Conservation (phyloP, 352 stramenopile genomes). For the Pythium graminicola region DNA sequence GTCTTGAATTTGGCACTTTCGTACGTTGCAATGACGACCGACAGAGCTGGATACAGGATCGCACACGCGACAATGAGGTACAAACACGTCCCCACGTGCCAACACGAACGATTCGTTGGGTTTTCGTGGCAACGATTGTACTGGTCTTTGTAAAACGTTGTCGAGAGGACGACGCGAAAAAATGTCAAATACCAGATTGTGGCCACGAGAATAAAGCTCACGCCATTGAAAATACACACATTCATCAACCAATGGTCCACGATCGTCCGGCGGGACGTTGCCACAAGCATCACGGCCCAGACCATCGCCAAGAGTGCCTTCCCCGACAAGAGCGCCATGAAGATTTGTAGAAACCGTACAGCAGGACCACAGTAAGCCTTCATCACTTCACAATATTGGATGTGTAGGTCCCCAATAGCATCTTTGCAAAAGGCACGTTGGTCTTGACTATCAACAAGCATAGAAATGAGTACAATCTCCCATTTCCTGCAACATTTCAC, state of each 20-base stretch:
- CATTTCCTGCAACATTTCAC: background rate
- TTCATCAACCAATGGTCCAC: constrained; percentile 69
- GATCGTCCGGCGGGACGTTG: constrained; percentile 46
- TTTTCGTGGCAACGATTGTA: constrained; percentile 67
- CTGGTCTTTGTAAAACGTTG: constrained; percentile 78
- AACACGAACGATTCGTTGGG: constrained; percentile 46
- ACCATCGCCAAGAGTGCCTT: constrained; percentile 37
- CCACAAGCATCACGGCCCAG: constrained; percentile 47
- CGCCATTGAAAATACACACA: constrained; percentile 54
- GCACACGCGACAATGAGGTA: constrained; percentile 50
- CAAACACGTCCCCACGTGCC: constrained; percentile 55
- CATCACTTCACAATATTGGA: constrained; percentile 71
- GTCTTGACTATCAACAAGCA: constrained; percentile 17
- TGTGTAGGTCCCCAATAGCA: constrained; percentile 56
- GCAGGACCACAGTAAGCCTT: constrained; percentile 59
- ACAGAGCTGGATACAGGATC: constrained; percentile 52
- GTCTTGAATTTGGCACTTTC: constrained; percentile 55
- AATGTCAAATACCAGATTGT: constrained; percentile 67
- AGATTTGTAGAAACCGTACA: constrained; percentile 48
- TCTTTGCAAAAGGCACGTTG: constrained; percentile 39
- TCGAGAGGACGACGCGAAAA: constrained; percentile 50
- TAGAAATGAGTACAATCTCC: background rate
- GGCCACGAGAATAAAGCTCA: constrained; percentile 37
- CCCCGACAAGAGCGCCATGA: constrained; percentile 47
- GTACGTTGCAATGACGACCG: constrained; percentile 52